Evolutionary conservation across 495 filamentous ascomycete species (phyloP).

Genomic region (Podospora pseudocomata): DNA sequence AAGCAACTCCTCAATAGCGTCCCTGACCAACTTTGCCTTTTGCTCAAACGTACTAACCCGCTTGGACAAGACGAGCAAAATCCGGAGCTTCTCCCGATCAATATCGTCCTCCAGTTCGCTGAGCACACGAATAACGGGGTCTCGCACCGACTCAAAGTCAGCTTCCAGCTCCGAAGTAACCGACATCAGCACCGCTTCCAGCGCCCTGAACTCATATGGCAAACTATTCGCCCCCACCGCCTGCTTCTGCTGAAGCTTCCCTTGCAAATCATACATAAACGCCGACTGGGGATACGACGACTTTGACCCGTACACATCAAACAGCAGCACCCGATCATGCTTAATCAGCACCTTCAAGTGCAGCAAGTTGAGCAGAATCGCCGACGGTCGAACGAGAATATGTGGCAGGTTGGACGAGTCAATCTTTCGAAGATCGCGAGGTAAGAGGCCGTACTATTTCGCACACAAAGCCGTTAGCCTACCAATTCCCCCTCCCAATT

Average conservation of each 20-base stretch:
- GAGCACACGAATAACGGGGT: slow-evolving; percentile 85
- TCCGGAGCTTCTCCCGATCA: slow-evolving; percentile 85
- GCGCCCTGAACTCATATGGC: slow-evolving; percentile 69
- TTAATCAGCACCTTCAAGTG: slow-evolving; percentile 94
- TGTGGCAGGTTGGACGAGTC: slow-evolving; percentile 97
- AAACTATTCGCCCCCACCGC: slow-evolving; percentile 50
- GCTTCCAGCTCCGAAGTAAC: slow-evolving; percentile 84
- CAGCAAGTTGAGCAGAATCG: slow-evolving; percentile 90
- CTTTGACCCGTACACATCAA: slow-evolving; percentile 92
- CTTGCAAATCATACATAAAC: slow-evolving; percentile 88
- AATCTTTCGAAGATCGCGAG: slow-evolving; percentile 94
- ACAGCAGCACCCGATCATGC: slow-evolving; percentile 85
- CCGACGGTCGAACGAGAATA: slow-evolving; percentile 89
- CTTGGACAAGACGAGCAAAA: slow-evolving; percentile 89
- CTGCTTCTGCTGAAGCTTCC: slow-evolving; percentile 56
- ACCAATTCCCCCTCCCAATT: not conserved
- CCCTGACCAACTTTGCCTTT: slow-evolving; percentile 88
- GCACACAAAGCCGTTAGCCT: not conserved
- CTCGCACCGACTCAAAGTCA: slow-evolving; percentile 88
- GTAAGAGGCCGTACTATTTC: slow-evolving; percentile 84
- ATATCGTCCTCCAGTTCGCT: slow-evolving; percentile 94
- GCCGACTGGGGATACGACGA: slow-evolving; percentile 92
- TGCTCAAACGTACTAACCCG: slow-evolving; percentile 95
- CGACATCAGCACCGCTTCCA: slow-evolving; percentile 77
- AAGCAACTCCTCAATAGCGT: slow-evolving; percentile 93